phyloP scores from a whole-genome alignment of 768 basidiomycete genomes.

The Aureoboletus auriporus region DNA sequence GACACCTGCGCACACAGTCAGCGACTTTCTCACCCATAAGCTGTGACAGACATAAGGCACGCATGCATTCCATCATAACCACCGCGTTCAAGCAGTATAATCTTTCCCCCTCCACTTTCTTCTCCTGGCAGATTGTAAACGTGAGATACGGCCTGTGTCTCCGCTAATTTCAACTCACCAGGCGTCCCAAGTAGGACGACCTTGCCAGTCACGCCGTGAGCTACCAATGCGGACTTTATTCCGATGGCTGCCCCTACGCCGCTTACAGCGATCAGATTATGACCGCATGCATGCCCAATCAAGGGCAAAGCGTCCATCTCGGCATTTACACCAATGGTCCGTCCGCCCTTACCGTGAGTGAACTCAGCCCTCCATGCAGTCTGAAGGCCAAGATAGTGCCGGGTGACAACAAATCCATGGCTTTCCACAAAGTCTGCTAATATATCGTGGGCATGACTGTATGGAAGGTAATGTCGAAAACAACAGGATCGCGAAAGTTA shows the following conservation, averaged over 20 bases:
- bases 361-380: constrained; percentile 82
- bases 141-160: background rate
- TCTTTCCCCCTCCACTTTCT: constrained; percentile 76
- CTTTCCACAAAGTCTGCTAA: constrained; percentile 63
- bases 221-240: constrained; percentile 62
- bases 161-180: constrained; percentile 34
- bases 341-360: constrained; percentile 52
- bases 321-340: constrained; percentile 73
- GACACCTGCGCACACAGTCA: constrained; percentile 51
- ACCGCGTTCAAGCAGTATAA: constrained; percentile 66
- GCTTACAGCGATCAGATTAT: constrained; percentile 78
- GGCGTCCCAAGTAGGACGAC: constrained; percentile 78
- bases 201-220: constrained; percentile 60
- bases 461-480: constrained; percentile 7
- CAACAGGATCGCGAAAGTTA: constrained; percentile 6
- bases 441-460: constrained; percentile 68
- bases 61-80: constrained; percentile 80
- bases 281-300: constrained; percentile 68
- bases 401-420: constrained; percentile 69
- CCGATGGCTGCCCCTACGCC: constrained; percentile 75
- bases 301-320: constrained; percentile 67
- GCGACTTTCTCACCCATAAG: constrained; percentile 6
- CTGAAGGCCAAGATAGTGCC: constrained; percentile 62
- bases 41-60: constrained; percentile 58
- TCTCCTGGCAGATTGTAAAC: constrained; percentile 47